A percentile compares a stretch with the other conserved stretches of the same genome.
These are phyloP conservation scores for Urochloa ruziziensis DNA, from an alignment of 176 grass and related monocot species.

Conservation along the genomic window DNA sequence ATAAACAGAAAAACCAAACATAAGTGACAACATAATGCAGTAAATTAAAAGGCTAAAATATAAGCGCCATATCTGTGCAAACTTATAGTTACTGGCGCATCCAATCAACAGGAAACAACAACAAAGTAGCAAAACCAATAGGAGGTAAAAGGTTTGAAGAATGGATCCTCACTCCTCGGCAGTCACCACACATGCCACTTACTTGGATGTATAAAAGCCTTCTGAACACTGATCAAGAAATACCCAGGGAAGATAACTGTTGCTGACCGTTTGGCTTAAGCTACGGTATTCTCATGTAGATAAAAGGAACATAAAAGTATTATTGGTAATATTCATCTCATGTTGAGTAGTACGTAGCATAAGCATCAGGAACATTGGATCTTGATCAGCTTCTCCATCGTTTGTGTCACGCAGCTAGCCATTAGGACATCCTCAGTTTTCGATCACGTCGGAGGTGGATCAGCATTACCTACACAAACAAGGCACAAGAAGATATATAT, in stretches of 20 bases:
- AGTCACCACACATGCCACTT: background rate
- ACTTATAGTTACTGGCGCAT: background rate
- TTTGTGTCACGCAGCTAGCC: background rate
- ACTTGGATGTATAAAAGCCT: background rate
- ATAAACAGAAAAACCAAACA: background rate
- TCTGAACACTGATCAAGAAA: background rate
- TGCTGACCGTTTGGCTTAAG: background rate
- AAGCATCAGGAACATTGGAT: background rate
- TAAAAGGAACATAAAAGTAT: background rate
- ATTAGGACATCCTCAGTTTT: background rate
- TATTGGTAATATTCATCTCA: background rate
- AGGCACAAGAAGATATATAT: background rate
- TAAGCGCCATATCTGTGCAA: background rate
- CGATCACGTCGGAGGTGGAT: background rate
- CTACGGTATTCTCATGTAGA: background rate
- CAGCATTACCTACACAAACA: background rate
- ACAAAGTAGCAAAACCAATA: background rate
- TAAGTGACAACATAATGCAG: background rate
- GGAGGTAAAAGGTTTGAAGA: background rate
- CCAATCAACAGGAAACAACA: background rate
- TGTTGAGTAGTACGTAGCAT: background rate
- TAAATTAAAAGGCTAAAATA: too few relatives aligned
- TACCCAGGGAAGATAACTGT: background rate
- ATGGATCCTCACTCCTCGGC: background rate
- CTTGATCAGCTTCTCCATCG: background rate